These are phyloP conservation scores for Phyllosticta citribraziliensis DNA, from an alignment of 2,329 filamentous ascomycete species.

Conservation along the genomic window DNA sequence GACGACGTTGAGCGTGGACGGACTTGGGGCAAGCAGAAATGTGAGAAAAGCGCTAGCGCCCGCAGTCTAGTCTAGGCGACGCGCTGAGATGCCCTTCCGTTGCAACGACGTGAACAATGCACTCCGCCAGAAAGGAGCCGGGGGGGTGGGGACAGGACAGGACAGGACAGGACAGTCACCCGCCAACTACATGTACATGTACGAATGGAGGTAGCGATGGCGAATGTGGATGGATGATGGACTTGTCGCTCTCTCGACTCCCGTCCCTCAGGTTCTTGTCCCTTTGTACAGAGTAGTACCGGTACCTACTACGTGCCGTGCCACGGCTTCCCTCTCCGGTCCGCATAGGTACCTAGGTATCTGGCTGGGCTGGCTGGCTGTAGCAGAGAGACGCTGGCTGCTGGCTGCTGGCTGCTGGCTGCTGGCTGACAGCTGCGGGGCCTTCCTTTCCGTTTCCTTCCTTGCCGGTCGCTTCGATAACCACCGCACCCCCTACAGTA, in stretches of 20 bases:
- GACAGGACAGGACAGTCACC: background rate
- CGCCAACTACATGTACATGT: too few relatives aligned
- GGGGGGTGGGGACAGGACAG: constrained; percentile 1
- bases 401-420: too few relatives aligned
- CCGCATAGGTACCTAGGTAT: too few relatives aligned
- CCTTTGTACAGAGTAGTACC: too few relatives aligned
- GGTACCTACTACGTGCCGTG: background rate
- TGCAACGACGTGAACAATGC: constrained; percentile 6
- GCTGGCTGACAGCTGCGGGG: background rate
- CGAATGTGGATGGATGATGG: too few relatives aligned
- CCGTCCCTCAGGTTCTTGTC: too few relatives aligned
- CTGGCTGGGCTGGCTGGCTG: too few relatives aligned
- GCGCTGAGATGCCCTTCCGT: background rate
- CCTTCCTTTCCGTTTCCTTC: background rate
- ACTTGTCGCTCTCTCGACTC: too few relatives aligned
- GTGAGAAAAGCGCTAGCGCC: constrained; percentile 7
- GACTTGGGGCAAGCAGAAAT: constrained; percentile 19
- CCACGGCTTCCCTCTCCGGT: too few relatives aligned
- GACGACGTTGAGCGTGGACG: constrained; percentile 18
- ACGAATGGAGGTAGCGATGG: too few relatives aligned
- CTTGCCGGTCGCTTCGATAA: background rate
- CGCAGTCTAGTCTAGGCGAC: background rate
- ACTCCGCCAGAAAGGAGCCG: constrained; percentile 5
- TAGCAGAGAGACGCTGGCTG: too few relatives aligned
- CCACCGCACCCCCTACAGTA: background rate